Evolutionary conservation across 306 rosid genomes (phyloP), one percentile per base, ranked within the genome.

Genomic region (Alnus glutinosa): DNA sequence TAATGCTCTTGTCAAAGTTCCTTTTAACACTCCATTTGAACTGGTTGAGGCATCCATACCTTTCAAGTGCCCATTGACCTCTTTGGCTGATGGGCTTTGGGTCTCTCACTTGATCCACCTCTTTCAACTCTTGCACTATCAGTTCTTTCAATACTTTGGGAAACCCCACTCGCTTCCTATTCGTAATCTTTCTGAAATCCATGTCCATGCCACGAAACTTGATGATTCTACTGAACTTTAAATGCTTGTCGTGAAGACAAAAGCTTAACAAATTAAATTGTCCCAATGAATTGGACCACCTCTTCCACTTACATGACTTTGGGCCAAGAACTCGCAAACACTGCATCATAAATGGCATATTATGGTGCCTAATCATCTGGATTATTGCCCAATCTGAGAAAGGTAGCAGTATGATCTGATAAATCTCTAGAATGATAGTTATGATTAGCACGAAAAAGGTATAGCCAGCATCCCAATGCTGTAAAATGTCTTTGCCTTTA

Each of bases 371-470:
- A 70, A 86, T 80, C 84, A 89, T 75, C 58, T 85, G 84, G 47
- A 86, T 61, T 16, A 87, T 83, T 37, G 93, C 92, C 94, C 94
- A 87, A 62, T 90, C 93, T 36, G 94, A 77, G 75, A 85, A 89
- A 0, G 92, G 87, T 19, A 86, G 49, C 19, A 85, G 88, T 16
- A 75, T 63, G 54, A 92, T 89, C 78, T 88, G 92, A 72, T 87
- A 90, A n/a, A 83, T 36, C 77, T 90, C 97, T 66, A 92, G 75
- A 16, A 86, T 55, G 14, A 90, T 58, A 80, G 90, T 79, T 79
- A 91, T 89, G 18, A 79, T 77, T 77, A 87, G 70, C 72, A 88
- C 18, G 36, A 73, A 83, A 62, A 75, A 80, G 16, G 82, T 87
- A n/a, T 80, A 84, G n/a, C 83, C 84, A 9, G 77, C 76, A 54